A percentile compares a stretch with the other conserved stretches of the same genome.
Evolutionary conservation across 169 alveolate species (phyloP).

Genomic region (Cryptosporidium andersoni): DNA sequence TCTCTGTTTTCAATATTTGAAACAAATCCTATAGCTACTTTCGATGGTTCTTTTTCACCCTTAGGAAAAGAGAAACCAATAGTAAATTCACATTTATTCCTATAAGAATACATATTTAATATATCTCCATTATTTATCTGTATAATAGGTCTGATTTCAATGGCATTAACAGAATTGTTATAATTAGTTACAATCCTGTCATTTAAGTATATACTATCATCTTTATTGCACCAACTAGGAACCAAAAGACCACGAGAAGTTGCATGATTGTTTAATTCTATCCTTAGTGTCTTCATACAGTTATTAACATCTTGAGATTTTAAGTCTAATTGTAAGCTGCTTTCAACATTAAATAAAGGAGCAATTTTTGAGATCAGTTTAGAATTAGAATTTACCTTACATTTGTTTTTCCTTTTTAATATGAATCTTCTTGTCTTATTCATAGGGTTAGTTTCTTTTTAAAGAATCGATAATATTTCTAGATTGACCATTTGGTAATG

Average conservation of each 20-base stretch:
- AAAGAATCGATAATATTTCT: no score
- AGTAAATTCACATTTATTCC: constrained; percentile 76
- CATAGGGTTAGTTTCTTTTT: no score
- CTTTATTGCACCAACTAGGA: constrained; percentile 19
- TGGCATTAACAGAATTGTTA: background rate
- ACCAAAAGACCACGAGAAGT: constrained; percentile 12
- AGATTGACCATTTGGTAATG: no score
- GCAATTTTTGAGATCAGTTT: constrained; percentile 25
- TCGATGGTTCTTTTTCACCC: constrained; percentile 36
- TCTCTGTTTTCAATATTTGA: constrained; percentile 59
- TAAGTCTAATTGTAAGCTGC: constrained; percentile 14
- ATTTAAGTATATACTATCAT: background rate
- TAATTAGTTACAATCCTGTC: background rate
- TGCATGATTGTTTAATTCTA: constrained; percentile 12
- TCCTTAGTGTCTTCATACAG: background rate
- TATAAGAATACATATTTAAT: constrained; percentile 49
- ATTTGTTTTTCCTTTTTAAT: no score
- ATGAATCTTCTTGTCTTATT: no score
- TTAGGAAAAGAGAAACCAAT: constrained; percentile 68
- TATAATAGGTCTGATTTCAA: constrained; percentile 8
- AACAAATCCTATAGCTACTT: constrained; percentile 53
- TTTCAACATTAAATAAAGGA: constrained; percentile 12
- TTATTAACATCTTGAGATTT: constrained; percentile 10
- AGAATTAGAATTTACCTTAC: no score
- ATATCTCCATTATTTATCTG: constrained; percentile 3